Evolutionary conservation across 257 asterid species (phyloP).

Genomic region (Mentha longifolia): DNA sequence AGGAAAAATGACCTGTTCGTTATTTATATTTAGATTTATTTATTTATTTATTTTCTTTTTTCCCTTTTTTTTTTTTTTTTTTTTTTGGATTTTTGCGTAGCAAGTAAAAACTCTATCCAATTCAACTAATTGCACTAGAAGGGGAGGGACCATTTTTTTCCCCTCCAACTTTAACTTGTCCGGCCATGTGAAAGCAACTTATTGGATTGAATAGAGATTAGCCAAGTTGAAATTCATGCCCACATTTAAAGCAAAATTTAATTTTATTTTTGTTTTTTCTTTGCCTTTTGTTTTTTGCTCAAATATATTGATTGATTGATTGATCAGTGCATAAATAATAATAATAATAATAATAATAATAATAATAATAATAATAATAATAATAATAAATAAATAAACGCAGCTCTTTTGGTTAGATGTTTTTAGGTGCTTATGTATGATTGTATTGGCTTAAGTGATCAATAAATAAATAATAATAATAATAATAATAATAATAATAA

Average conservation of each 20-base stretch:
- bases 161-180: conserved; percentile 37
- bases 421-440: no score
- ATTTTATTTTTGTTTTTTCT: not conserved
- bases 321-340: conserved; percentile 3
- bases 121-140: conserved; percentile 24
- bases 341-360: not conserved
- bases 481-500: no score
- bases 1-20: no score
- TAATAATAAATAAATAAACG: not conserved
- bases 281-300: not conserved
- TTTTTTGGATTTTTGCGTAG: not conserved
- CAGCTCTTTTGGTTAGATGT: no score
- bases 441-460: no score
- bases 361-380: not conserved
- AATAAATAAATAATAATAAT: no score
- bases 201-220: conserved; percentile 26
- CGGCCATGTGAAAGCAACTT: conserved; percentile 60
- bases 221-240: conserved; percentile 40
- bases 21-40: not conserved
- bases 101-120: not conserved
- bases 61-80: no score
- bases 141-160: conserved; percentile 35
- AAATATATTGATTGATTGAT: conserved; percentile 22
- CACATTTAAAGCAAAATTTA: conserved; percentile 30
- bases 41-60: no score